Base-by-base conservation (phyloP, 441 rosid genomes). In the Biscutella laevigata region DNA sequence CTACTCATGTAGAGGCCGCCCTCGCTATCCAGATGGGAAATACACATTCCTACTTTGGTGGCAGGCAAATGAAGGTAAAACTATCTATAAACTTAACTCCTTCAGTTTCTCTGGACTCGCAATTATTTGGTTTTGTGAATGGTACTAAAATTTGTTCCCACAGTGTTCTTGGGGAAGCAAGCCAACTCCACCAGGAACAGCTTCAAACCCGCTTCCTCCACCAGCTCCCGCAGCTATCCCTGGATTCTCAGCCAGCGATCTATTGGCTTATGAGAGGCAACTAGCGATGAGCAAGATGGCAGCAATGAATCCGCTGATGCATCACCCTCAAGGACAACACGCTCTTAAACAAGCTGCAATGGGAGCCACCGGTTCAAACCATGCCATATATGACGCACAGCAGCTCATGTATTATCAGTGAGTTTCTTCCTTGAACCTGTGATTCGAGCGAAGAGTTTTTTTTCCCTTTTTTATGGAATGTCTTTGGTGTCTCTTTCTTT, bases 371-470 rank as follows among this genome's bases (percentile, higher is more conserved):
- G 97, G 95, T 33, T 84, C 92, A 33, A 86, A 82, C 84, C 99
- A 89, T 61, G 91, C 91, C 4, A 84, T 84, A 47, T 85, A 94
- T 28, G 99, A 89, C 37, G 81, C 86, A 14, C 96, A 87, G 77
- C 98, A 91, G 65, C 84, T 91, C 53, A 83, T 94, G 97, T 94
- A 89, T 67, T 89, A 86, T 70, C 96, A 89, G 89, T 88, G 60
- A 81, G 52, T n/a, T 33, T 35, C 40, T 26, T 32, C 62, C 25
- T 47, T 24, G 51, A n/a, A 46, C 37, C 50, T 12, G 8, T 46
- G 44, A 39, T 38, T 17, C 1, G 22, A 55, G 38, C 9, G 62
- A 19, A 26, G 57, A 48, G 24, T 22, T 36, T 22, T 53, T 25
- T 5, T 30, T 15, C 5, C 15, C 2, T 0, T 52, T 10, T 21